Evolutionary conservation across 2,329 filamentous ascomycete genomes (phyloP), one percentile per base, ranked within the genome.

Genomic region (Daldinia sp.): DNA sequence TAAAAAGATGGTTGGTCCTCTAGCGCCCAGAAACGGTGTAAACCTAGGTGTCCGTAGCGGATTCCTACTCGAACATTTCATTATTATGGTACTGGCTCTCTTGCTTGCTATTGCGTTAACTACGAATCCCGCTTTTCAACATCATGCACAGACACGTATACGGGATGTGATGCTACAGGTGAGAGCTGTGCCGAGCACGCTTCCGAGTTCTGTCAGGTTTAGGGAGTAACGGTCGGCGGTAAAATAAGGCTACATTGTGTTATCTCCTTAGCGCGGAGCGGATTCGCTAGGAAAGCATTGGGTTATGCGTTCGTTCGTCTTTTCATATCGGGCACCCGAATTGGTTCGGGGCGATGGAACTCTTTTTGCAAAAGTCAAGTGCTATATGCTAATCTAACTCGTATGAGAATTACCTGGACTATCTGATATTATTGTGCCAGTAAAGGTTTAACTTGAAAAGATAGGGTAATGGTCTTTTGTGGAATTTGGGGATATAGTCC

Each of bases 1-100:
- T 2, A 71, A 74, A 66, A 80, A 80, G 68, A 78, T 79, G 76
- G 75, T 79, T 1, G 78, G 78, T 0, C 74, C 73, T 1, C 15
- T 72, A 21, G 74, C 76, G 0, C 72, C 71, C 4, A 71, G 71
- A 60, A 71, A 69, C 7, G 65, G 61, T 4, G 54, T 9, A 17
- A 37, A 41, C 13, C 19, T 55, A 13, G 35, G 45, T 29, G 23
- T 15, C n/a, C 47, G 58, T 8, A 52, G 35, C 11, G 51, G 58
- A 25, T 61, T 66, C 30, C 39, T 51, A 3, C 3, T 66, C 34
- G 66, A 66, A 25, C 63, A 68, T 51, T n/a, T 64, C 9, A 17
- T 66, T 13, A 68, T 68, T 43, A 45, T 64, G 10, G 19, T 64
- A 11, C 11, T 68, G 15, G 23, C 63, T 27, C 39, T 64, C 25